These are phyloP conservation scores for Trichosporon sp. DNA, from an alignment of 1,284 basidiomycete genomes.

Conservation along the genomic window DNA sequence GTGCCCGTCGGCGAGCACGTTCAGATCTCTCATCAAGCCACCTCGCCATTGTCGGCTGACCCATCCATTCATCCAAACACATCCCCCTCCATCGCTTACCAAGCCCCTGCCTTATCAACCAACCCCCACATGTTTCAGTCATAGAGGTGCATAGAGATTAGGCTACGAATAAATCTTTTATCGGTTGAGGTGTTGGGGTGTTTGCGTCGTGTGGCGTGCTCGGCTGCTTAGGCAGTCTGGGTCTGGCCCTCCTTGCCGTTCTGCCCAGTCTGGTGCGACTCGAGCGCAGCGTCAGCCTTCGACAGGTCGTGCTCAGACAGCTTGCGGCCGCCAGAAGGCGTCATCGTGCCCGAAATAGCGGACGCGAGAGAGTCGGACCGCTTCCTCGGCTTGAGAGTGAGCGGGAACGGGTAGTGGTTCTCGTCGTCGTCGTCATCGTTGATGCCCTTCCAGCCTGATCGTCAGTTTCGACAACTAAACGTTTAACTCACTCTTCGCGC, in stretches of 20 bases:
- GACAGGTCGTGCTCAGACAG: constrained; percentile 80
- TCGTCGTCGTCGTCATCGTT: constrained; percentile 75
- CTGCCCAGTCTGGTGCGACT: constrained; percentile 40
- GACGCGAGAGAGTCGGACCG: constrained; percentile 69
- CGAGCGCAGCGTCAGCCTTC: constrained; percentile 78
- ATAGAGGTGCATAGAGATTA: constrained; percentile 1
- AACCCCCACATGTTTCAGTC: not conserved
- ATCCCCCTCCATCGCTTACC: not conserved
- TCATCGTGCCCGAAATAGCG: constrained; percentile 81
- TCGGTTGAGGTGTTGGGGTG: not conserved
- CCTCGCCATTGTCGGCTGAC: not conserved
- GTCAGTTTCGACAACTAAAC: not conserved
- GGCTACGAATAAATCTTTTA: constrained; percentile 7
- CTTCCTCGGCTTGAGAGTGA: constrained; percentile 83
- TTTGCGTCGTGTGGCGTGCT: not conserved
- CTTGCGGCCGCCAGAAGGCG: constrained; percentile 77
- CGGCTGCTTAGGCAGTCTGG: not conserved
- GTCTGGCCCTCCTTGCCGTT: constrained; percentile 26
- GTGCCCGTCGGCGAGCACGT: not conserved
- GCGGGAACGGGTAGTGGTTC: constrained; percentile 87
- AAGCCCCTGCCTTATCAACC: not conserved
- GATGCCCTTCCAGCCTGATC: constrained; percentile 54
- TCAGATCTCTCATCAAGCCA: not conserved
- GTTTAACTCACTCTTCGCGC: constrained; percentile 67
- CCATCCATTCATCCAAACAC: too few relatives aligned